Evolutionary conservation across 257 asterid species (phyloP), one percentile per base, ranked within the genome.

Genomic region (Solanum pimpinellifolium): DNA sequence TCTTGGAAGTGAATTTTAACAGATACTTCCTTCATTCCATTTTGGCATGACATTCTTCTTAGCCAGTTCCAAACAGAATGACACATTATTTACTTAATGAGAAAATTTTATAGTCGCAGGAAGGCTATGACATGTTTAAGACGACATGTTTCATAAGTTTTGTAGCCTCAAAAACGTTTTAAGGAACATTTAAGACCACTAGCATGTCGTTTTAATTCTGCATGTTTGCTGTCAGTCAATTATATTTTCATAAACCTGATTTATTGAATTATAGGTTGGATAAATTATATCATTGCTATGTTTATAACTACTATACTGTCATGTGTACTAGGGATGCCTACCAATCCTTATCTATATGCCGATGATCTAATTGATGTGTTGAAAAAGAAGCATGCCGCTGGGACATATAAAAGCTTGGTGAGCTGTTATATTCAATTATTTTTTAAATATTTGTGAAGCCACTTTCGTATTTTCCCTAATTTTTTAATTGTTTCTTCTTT

Each of bases 371-470:
- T 85, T 83, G 78, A 85, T 10, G 93, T 89, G 62, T 90, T 97
- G 94, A 93, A 91, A 92, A 90, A 89, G 92, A 97, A 92, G 88
- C 95, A 96, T 89, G 97, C 95, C 29, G 90, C 96, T 77, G 98
- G 99, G 86, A 93, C 98, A 80, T 97, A 97, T 80, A 92, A 94
- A 92, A 95, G 94, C 91, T 87, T 97, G 99, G 99, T 97, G 94
- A 89, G 76, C 35, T 85, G 52, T 70, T 78, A 52, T 4, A 18
- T 42, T 4, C 49, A 68, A 31, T 81, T 60, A 12, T 20, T 6
- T 47, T 29, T 20, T 47, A 29, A 29, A 29, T 49, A 86, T 29
- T 73, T 85, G 70, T 59, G 60, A 56, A 85, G 33, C 74, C 11
- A 33, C 66, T 83, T 35, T 15, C 69, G 23, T 66, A 81, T 81